Conservation (phyloP, 2,329 filamentous ascomycete species). For the Fusarium gaditjirri region DNA sequence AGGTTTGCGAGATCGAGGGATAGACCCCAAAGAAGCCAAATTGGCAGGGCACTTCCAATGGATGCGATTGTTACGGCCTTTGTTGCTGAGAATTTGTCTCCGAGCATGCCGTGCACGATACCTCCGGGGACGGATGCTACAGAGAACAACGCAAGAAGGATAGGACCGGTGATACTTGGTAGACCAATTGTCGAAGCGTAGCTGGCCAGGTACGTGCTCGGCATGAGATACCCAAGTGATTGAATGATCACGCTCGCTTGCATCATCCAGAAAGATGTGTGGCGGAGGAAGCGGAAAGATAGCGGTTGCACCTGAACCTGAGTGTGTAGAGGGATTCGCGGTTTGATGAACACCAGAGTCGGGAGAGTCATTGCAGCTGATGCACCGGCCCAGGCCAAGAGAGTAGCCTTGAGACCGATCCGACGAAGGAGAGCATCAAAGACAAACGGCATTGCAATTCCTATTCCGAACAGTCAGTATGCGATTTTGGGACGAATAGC, state of each 20-base stretch:
- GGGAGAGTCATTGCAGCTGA: conserved; percentile 52
- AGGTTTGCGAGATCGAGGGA: conserved; percentile 62
- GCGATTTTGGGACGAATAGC: rapidly evolving
- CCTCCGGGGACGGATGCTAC: conserved; percentile 66
- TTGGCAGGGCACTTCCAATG: conserved; percentile 63
- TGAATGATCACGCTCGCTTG: conserved; percentile 66
- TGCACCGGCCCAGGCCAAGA: conserved; percentile 56
- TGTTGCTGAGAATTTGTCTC: conserved; percentile 60
- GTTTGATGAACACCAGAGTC: conserved; percentile 53
- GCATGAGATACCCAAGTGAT: conserved; percentile 69
- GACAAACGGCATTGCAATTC: conserved; percentile 60
- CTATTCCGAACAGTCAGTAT: not conserved
- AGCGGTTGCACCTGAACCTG: conserved; percentile 45
- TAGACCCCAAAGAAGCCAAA: conserved; percentile 69
- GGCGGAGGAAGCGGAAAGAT: conserved; percentile 58
- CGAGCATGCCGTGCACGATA: conserved; percentile 64
- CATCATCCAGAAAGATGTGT: conserved; percentile 68
- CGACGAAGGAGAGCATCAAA: conserved; percentile 59
- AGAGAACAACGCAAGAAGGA: conserved; percentile 67
- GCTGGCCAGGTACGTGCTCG: conserved; percentile 66
- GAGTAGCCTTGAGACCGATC: conserved; percentile 56
- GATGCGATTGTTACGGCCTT: conserved; percentile 66
- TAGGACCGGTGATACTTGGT: conserved; percentile 58
- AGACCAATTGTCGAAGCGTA: conserved; percentile 62
- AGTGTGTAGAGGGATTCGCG: conserved; percentile 41